These are phyloP conservation scores for Zopfia rhizophila DNA, from an alignment of 2,329 filamentous ascomycete genomes.

Conservation along the genomic window DNA sequence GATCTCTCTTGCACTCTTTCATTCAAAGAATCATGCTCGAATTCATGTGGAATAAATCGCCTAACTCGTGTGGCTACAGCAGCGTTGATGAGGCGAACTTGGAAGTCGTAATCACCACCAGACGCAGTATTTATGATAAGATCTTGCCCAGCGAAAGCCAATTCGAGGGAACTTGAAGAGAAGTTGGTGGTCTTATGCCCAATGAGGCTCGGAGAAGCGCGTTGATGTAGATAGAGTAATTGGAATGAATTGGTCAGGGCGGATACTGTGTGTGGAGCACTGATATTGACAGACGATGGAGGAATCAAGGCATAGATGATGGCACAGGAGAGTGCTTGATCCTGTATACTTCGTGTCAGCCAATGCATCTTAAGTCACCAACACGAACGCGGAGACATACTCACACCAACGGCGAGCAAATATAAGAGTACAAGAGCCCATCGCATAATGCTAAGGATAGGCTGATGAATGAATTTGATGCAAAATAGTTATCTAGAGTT, in stretches of 20 bases:
- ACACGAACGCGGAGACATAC: neutral
- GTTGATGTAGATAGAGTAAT: constrained; percentile 28
- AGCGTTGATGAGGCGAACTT: constrained; percentile 52
- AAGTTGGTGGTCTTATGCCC: constrained; percentile 42
- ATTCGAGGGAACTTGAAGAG: constrained; percentile 38
- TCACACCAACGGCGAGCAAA: too few species aligned
- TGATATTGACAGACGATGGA: neutral
- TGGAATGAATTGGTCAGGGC: constrained; percentile 40
- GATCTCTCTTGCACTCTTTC: constrained; percentile 39
- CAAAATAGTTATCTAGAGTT: too few species aligned
- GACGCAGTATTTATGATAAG: constrained; percentile 48
- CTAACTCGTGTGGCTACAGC: constrained; percentile 51
- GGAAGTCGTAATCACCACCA: constrained; percentile 36
- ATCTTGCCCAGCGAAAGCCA: constrained; percentile 49
- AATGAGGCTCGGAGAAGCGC: constrained; percentile 19
- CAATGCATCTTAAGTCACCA: neutral
- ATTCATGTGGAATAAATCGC: constrained; percentile 56
- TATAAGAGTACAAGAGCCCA: too few species aligned
- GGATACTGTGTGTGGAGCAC: constrained; percentile 25
- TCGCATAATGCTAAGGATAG: too few species aligned
- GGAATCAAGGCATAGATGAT: constrained; percentile 37
- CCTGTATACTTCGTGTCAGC: constrained; percentile 29
- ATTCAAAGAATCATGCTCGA: constrained; percentile 50
- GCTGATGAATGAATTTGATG: too few species aligned
- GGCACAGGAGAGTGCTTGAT: constrained; percentile 33